A percentile compares a stretch with the other conserved stretches of the same genome.
Evolutionary conservation across 495 filamentous ascomycete genomes (phyloP).

Genomic region (Chlorociboria aeruginascens): DNA sequence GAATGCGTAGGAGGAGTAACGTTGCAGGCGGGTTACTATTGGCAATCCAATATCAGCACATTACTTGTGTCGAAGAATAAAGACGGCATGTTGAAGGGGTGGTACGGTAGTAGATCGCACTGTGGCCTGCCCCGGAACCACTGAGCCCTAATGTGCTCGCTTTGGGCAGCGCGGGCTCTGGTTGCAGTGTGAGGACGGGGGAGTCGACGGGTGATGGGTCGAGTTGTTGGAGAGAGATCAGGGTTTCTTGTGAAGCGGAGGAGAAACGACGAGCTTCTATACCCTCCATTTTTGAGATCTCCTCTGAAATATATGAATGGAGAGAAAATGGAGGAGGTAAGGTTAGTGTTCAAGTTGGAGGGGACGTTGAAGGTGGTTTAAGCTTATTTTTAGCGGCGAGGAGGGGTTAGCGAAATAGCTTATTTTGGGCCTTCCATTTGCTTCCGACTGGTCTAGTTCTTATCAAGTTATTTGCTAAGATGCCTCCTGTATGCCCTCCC

Average conservation of each 20-base stretch:
- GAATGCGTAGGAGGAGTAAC: slow-evolving; percentile 81
- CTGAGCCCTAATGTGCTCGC: slow-evolving; percentile 39
- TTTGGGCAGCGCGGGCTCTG: slow-evolving; percentile 5
- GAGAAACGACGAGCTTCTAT: slow-evolving; percentile 11
- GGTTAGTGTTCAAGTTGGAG: too few relatives aligned
- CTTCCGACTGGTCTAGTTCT: background rate
- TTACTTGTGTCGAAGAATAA: background rate
- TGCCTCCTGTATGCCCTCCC: slow-evolving; percentile 31
- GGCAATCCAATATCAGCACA: background rate
- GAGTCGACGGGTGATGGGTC: slow-evolving; percentile 74
- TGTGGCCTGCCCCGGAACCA: slow-evolving; percentile 28
- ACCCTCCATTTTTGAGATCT: background rate
- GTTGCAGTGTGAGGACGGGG: slow-evolving; percentile 31
- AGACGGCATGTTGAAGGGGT: slow-evolving; percentile 1
- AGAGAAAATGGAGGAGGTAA: too few relatives aligned
- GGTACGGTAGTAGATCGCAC: slow-evolving; percentile 52
- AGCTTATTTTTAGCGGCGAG: too few relatives aligned
- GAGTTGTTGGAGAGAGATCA: slow-evolving; percentile 60
- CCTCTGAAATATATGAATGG: too few relatives aligned
- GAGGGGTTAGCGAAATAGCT: slow-evolving; percentile 7
- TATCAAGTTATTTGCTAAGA: slow-evolving; percentile 12
- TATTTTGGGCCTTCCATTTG: background rate
- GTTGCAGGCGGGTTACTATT: slow-evolving; percentile 66
- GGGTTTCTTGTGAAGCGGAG: slow-evolving; percentile 35
- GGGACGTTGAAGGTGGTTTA: too few relatives aligned